Evolutionary conservation across 73 alveolate genomes (phyloP).

Genomic region (Blepharisma japonicum): DNA sequence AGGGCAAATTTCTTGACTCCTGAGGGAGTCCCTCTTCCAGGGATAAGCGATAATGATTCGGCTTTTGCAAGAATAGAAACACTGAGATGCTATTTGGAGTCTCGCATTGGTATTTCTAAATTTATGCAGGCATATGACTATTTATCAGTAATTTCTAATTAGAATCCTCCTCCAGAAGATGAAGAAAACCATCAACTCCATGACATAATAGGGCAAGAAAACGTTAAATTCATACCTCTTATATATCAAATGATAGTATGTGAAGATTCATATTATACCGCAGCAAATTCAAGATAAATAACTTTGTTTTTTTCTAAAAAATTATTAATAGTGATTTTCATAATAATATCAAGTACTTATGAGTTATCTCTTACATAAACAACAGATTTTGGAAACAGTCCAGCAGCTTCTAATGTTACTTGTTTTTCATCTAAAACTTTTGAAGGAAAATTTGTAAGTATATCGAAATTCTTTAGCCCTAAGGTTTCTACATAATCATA

Average conservation of each 20-base stretch:
- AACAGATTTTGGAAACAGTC: too few species aligned
- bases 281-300: too few species aligned
- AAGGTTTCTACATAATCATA: not conserved
- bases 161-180: constrained; percentile 31
- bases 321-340: too few species aligned
- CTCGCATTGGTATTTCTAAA: constrained; percentile 55
- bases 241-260: constrained; percentile 85
- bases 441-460: not conserved
- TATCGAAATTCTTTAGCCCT: not conserved
- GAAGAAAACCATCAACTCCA: constrained; percentile 58
- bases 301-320: too few species aligned
- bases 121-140: constrained; percentile 67
- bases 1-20: constrained; percentile 37
- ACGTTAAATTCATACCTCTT: constrained; percentile 59
- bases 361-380: too few species aligned
- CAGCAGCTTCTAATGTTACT: too few species aligned
- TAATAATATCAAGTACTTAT: too few species aligned
- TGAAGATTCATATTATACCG: constrained; percentile 79
- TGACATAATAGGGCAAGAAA: constrained; percentile 54
- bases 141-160: constrained; percentile 25
- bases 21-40: constrained; percentile 64
- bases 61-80: constrained; percentile 77
- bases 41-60: constrained; percentile 69
- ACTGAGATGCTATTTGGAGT: constrained; percentile 73
- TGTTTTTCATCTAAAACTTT: not conserved